These are phyloP conservation scores for Russula compacta DNA, from an alignment of 768 basidiomycete species.

Conservation along the genomic window DNA sequence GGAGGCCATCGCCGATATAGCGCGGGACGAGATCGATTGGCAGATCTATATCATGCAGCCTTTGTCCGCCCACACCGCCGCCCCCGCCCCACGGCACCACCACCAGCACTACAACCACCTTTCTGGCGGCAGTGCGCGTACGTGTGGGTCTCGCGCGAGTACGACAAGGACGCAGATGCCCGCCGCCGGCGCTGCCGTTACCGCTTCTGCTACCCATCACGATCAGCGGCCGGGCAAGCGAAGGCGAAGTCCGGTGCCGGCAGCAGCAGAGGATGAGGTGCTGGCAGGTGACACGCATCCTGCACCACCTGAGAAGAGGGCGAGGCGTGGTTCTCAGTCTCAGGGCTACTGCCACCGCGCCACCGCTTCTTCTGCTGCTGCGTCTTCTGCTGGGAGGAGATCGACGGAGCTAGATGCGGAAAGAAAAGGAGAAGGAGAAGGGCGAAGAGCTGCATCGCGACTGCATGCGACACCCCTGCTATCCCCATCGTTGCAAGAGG, in stretches of 20 bases:
- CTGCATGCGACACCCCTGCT: no score
- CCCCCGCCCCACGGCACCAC: background rate
- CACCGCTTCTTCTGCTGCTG: background rate
- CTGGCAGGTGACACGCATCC: background rate
- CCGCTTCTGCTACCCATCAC: background rate
- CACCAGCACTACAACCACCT: background rate
- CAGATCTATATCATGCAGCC: conserved; percentile 3
- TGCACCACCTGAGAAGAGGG: background rate
- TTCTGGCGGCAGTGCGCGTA: no score
- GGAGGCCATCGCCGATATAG: background rate
- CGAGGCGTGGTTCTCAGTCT: background rate
- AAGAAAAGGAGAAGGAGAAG: background rate
- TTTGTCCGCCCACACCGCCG: background rate
- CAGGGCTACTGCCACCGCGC: background rate
- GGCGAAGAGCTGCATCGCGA: background rate
- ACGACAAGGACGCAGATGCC: no score
- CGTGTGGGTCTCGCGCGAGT: no score
- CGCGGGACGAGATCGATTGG: conserved; percentile 8
- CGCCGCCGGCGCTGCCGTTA: no score
- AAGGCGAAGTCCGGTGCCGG: background rate
- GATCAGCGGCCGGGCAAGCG: background rate
- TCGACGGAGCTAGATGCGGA: background rate
- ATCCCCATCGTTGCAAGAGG: no score
- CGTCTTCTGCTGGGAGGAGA: background rate
- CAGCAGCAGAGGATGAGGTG: no score